A percentile compares a stretch with the other conserved stretches of the same genome.
Conservation (phyloP, 1,284 basidiomycete genomes). For the Rhodotorula glutinis region DNA sequence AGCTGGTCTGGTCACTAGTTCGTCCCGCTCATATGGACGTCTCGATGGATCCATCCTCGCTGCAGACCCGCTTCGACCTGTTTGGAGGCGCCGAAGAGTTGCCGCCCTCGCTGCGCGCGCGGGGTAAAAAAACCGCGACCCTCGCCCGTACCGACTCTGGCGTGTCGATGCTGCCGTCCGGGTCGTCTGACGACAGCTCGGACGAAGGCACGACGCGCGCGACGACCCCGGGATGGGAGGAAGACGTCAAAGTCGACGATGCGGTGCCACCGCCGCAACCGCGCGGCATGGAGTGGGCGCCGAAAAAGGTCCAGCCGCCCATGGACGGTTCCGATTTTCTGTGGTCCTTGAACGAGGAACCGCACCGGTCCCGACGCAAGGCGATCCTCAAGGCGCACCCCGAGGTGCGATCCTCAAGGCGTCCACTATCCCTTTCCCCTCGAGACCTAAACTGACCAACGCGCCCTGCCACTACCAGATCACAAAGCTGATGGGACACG, state of each 20-base stretch:
- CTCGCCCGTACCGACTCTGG: constrained; percentile 8
- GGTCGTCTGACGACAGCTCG: constrained; percentile 8
- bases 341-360: constrained; percentile 97
- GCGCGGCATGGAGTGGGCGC: constrained; percentile 44
- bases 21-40: not conserved
- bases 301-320: constrained; percentile 40
- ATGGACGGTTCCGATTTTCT: constrained; percentile 53
- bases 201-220: constrained; percentile 18
- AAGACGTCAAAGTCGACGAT: not conserved
- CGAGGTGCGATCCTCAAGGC: constrained; percentile 59
- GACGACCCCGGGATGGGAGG: constrained; percentile 19
- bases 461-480: constrained; percentile 65
- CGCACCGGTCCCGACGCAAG: constrained; percentile 79
- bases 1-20: not conserved
- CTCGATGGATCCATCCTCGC: not conserved
- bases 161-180: not conserved
- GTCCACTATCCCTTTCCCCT: too few species aligned
- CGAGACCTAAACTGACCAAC: too few species aligned
- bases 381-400: constrained; percentile 93
- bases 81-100: constrained; percentile 27
- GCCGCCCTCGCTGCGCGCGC: constrained; percentile 7
- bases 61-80: constrained; percentile 21
- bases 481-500: constrained; percentile 90
- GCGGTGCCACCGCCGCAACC: not conserved
- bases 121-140: not conserved